Base-by-base conservation (phyloP, 2,329 filamentous ascomycete genomes). In the Sclerotinia subarctica region DNA sequence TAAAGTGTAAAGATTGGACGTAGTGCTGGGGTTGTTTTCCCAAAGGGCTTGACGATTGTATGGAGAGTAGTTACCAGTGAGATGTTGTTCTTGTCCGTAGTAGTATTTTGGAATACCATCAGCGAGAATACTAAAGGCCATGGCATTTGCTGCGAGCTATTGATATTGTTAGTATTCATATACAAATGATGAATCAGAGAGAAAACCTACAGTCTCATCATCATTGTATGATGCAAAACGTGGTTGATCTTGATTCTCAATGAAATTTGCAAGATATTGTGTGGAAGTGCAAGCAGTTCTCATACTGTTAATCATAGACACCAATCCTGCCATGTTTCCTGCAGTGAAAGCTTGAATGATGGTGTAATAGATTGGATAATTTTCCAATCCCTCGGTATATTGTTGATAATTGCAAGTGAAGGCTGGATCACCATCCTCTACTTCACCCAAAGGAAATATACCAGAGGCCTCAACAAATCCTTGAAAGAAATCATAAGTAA, bases 401-500 rank as follows among this genome's bases (percentile, higher is more conserved):
- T 71, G 60, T 44, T 71, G 68, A 38, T 72, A 72, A 15, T 60
- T 56, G 53, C 71, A 72, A 35, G 35, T 80, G 79, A 79, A 88
- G 80, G 76, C 70, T 0, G 83, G 80, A 70, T 83, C 78, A 42
- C 85, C 85, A 49, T 85, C 79, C 53, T 82, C 83, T 3, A 89
- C 86, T 73, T 90, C 87, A 5, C 87, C 87, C n/a, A 88, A 80
- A 4, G 81, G 80, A 76, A 86, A 89, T 2, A 88, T 83, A 5
- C 85, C 86, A 0, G 85, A 80, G 0, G 84, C 82, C 2, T 78
- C 70, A 26, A 82, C 78, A 71, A 88, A 89, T 0, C 72, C 76
- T 0, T 83, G 77, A 81, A 86, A 88, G 76, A 88, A 89, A 24
- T 79, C 79, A 69, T 77, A 78, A 32, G 80, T 75, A 38, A 83